Evolutionary conservation across 208 protist species (phyloP).

Genomic region (Wallacemonas sp.): DNA sequence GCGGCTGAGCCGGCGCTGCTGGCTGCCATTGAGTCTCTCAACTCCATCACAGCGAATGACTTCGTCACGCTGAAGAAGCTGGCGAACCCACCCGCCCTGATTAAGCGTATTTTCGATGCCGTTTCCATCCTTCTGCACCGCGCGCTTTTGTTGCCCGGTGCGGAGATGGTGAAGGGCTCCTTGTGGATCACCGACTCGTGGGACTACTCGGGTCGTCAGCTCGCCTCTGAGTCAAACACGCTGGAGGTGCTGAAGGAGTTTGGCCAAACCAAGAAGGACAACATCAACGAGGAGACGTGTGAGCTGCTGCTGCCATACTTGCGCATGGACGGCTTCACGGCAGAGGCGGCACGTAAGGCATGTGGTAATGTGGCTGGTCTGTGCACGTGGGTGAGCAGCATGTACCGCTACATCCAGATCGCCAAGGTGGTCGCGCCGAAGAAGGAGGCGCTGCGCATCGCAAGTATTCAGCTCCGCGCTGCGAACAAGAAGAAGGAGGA

Average conservation of each 20-base stretch:
- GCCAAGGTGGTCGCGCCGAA: constrained; percentile 97
- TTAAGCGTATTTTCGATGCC: constrained; percentile 98
- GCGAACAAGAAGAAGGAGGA: constrained; percentile 96
- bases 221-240: constrained; percentile 77
- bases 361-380: constrained; percentile 93
- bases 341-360: constrained; percentile 91
- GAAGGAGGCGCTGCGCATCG: constrained; percentile 91
- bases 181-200: constrained; percentile 92
- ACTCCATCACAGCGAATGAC: constrained; percentile 92
- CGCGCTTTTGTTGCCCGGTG: constrained; percentile 67
- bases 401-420: constrained; percentile 97
- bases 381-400: constrained; percentile 96
- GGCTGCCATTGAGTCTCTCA: constrained; percentile 93
- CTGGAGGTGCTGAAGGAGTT: constrained; percentile 82
- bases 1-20: constrained; percentile 93
- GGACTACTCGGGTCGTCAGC: constrained; percentile 83
- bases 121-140: constrained; percentile 95
- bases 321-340: constrained; percentile 94
- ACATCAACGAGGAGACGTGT: constrained; percentile 98
- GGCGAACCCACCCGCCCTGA: constrained; percentile 94
- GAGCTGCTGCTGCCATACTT: constrained; percentile 98
- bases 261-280: constrained; percentile 91
- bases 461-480: constrained; percentile 86
- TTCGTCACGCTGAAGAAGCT: constrained; percentile 96
- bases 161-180: constrained; percentile 81